Base-by-base conservation (phyloP, 2,329 filamentous ascomycete species). In the Pseudonectria buxi region DNA sequence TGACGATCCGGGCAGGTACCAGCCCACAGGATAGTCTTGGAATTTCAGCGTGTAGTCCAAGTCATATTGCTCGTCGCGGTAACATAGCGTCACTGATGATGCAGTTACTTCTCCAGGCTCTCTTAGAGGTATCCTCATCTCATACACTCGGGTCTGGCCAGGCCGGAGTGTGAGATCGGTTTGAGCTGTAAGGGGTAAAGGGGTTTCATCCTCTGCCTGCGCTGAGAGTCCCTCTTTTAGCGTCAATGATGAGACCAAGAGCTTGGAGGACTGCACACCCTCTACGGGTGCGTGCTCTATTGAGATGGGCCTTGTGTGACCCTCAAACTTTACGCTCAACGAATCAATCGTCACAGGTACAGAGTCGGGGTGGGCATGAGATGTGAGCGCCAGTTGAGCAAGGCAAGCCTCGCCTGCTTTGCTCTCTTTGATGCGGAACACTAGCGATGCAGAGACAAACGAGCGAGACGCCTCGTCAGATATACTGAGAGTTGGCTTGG, bases 51-150 rank as follows among this genome's bases (percentile, higher is more conserved):
- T 72, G 48, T 84, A 85, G 14, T 77, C 68, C 13, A 95, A 63
- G 26, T 74, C 68, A 47, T 90, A 94, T 1, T 68, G 60, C 1
- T 81, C 71, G 11, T 74, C 76, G 18, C 75, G 67, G n/a, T 92
- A 61, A 1, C 67, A 63, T 18, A 94, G 63, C 1, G 68, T 74
- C 9, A 83, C 74, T 2, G 76, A 78, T 4, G 73, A 69, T 4
- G 85, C 78, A 31, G 72, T 76, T 1, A 83, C 79, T 37, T 86
- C 76, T n/a, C 87, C 88, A 3, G 88, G 78, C 59, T 95, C 89
- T 39, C 87, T 78, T 12, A 95, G 72, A 3, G 81, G 76, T 39
- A 87, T 74, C 7, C 72, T 74, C 49, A 95, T 71, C 47, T 84
- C 77, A 43, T 85, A 82, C 1, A 89, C 75, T 35, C 75, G 78